These are phyloP conservation scores for Didymella keratinophila DNA, from an alignment of 2,329 filamentous ascomycete species.

Conservation along the genomic window DNA sequence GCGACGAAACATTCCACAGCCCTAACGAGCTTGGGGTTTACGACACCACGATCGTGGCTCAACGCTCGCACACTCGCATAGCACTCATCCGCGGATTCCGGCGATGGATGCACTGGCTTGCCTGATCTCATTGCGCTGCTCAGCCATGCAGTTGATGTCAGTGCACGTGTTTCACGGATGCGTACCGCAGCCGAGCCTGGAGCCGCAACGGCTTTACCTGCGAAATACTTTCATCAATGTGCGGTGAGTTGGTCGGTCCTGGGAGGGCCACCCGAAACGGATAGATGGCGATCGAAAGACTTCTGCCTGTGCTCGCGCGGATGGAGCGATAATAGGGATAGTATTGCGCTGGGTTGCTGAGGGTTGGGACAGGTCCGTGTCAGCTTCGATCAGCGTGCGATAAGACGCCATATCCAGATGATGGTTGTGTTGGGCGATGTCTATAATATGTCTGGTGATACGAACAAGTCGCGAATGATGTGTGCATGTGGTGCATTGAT, in stretches of 20 bases:
- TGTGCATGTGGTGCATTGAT: conserved; percentile 3
- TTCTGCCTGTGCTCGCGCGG: conserved; percentile 3
- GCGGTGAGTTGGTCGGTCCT: conserved; percentile 15
- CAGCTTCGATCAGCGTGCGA: conserved; percentile 9
- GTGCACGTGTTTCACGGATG: conserved; percentile 17
- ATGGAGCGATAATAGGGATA: conserved; percentile 19
- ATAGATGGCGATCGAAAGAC: conserved; percentile 7
- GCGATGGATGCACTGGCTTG: background rate
- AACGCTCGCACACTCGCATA: conserved; percentile 4
- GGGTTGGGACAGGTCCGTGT: conserved; percentile 2
- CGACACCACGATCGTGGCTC: conserved; percentile 4
- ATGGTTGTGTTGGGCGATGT: background rate
- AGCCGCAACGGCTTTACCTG: conserved; percentile 17
- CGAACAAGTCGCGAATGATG: background rate
- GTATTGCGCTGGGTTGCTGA: background rate
- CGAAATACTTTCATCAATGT: conserved; percentile 5
- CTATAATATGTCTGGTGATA: background rate
- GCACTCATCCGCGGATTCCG: conserved; percentile 6
- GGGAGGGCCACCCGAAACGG: conserved; percentile 1
- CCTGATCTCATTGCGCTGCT: background rate
- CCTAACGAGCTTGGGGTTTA: background rate
- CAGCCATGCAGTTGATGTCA: conserved; percentile 4
- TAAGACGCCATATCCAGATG: too few relatives aligned
- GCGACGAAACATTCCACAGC: conserved; percentile 15
- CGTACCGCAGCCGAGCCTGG: conserved; percentile 9